Conservation (phyloP, 345 rosid species). For the Litchi chinensis region DNA sequence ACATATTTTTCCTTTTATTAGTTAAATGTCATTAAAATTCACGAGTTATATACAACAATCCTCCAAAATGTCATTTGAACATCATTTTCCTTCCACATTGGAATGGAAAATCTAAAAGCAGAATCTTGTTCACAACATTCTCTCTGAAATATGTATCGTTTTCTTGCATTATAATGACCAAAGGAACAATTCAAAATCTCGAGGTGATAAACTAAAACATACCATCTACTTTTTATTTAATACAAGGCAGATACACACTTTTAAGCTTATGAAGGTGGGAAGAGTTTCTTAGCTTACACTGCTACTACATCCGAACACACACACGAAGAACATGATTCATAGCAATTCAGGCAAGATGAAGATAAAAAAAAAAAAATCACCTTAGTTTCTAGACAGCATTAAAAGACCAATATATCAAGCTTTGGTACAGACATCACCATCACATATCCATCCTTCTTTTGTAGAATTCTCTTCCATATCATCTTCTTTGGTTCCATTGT, state of each 20-base stretch:
- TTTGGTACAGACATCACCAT: constrained; percentile 56
- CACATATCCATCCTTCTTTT: constrained; percentile 60
- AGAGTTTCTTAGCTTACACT: background rate
- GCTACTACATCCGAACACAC: background rate
- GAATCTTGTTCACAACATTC: too few relatives aligned
- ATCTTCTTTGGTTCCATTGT: constrained; percentile 12
- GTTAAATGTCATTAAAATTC: too few relatives aligned
- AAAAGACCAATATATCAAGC: constrained; percentile 24
- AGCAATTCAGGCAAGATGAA: background rate
- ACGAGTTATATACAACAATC: too few relatives aligned
- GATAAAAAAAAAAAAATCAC: background rate
- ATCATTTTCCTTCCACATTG: too few relatives aligned
- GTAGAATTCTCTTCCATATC: constrained; percentile 19
- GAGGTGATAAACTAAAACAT: too few relatives aligned
- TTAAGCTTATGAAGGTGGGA: background rate
- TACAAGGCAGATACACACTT: background rate
- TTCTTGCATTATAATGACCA: too few relatives aligned
- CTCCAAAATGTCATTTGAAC: too few relatives aligned
- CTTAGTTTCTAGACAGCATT: background rate
- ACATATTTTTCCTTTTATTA: too few relatives aligned
- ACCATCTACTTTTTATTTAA: background rate
- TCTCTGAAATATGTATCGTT: too few relatives aligned
- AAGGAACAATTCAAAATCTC: too few relatives aligned
- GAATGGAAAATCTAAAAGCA: too few relatives aligned
- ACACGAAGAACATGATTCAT: background rate